Percentiles rank a stretch among this genome's conserved stretches.
These are phyloP conservation scores for Alternaria tenuissima DNA, from an alignment of 2,329 filamentous ascomycete genomes.

Conservation along the genomic window DNA sequence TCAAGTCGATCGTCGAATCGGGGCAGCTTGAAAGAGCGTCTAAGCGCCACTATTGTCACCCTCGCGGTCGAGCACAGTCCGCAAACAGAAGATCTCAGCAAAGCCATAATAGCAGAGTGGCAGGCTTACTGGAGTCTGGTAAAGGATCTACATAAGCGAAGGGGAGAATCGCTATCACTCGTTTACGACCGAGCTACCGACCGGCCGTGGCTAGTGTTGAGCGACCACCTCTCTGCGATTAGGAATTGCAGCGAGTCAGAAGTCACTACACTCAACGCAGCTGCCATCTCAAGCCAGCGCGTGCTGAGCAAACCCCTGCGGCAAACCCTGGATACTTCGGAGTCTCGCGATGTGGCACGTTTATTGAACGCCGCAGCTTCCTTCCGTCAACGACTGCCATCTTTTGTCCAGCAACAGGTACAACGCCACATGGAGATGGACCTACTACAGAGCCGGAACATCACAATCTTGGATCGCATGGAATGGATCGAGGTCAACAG, in stretches of 20 bases:
- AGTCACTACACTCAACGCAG: conserved; percentile 73
- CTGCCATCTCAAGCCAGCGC: conserved; percentile 47
- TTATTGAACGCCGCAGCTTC: conserved; percentile 74
- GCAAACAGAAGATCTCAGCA: conserved; percentile 78
- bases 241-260: conserved; percentile 83
- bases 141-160: conserved; percentile 83
- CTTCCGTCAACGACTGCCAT: conserved; percentile 75
- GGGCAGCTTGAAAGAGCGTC: conserved; percentile 74
- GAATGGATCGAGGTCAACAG: conserved; percentile 80
- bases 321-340: conserved; percentile 43
- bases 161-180: conserved; percentile 82
- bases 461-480: conserved; percentile 70
- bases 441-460: conserved; percentile 74
- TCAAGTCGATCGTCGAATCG: conserved; percentile 39
- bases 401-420: conserved; percentile 73
- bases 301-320: conserved; percentile 31
- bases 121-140: conserved; percentile 86
- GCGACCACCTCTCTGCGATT: conserved; percentile 81
- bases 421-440: conserved; percentile 74
- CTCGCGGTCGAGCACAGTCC: conserved; percentile 71
- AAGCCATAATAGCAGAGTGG: conserved; percentile 84
- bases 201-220: conserved; percentile 83
- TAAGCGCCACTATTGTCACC: conserved; percentile 75
- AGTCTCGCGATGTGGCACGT: conserved; percentile 62
- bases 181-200: conserved; percentile 74